phyloP scores from a whole-genome alignment of 2,329 filamentous ascomycete genomes.

The Didymella exigua region DNA sequence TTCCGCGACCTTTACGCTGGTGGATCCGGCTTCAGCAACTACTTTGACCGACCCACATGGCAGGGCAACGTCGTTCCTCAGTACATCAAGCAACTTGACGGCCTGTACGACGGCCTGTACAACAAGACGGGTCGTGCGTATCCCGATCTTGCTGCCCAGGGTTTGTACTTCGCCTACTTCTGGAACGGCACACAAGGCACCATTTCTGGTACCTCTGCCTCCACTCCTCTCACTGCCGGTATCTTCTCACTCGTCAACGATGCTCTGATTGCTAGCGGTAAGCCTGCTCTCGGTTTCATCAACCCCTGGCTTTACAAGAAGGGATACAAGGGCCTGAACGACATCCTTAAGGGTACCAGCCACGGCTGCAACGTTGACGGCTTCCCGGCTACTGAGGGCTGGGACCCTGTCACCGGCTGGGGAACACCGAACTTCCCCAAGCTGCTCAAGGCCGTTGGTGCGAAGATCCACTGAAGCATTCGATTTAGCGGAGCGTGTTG shows the following conservation, averaged over 20 bases:
- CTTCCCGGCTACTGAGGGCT: slow-evolving; percentile 44
- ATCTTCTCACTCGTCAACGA: slow-evolving; percentile 69
- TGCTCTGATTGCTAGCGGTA: slow-evolving; percentile 58
- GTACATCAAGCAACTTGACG: slow-evolving; percentile 53
- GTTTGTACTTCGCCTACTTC: slow-evolving; percentile 55
- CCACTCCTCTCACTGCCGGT: slow-evolving; percentile 63
- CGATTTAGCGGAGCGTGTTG: background rate
- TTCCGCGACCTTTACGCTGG: slow-evolving; percentile 59
- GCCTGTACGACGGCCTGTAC: slow-evolving; percentile 56
- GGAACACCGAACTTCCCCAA: slow-evolving; percentile 42
- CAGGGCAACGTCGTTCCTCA: slow-evolving; percentile 53
- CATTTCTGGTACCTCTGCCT: slow-evolving; percentile 61
- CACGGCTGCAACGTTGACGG: slow-evolving; percentile 49
- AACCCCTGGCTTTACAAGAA: slow-evolving; percentile 65
- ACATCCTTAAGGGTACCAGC: slow-evolving; percentile 50
- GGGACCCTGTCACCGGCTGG: slow-evolving; percentile 48
- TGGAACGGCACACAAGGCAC: slow-evolving; percentile 48
- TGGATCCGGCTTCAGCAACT: slow-evolving; percentile 57
- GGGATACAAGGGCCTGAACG: slow-evolving; percentile 57
- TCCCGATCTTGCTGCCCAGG: slow-evolving; percentile 68
- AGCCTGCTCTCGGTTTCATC: slow-evolving; percentile 61
- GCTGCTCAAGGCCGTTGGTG: slow-evolving; percentile 33
- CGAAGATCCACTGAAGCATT: slow-evolving; percentile 11
- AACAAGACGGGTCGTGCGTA: slow-evolving; percentile 62
- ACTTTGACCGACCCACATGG: slow-evolving; percentile 56